Conservation (phyloP, 139 green algal genomes). For the Penium margaritaceum region DNA sequence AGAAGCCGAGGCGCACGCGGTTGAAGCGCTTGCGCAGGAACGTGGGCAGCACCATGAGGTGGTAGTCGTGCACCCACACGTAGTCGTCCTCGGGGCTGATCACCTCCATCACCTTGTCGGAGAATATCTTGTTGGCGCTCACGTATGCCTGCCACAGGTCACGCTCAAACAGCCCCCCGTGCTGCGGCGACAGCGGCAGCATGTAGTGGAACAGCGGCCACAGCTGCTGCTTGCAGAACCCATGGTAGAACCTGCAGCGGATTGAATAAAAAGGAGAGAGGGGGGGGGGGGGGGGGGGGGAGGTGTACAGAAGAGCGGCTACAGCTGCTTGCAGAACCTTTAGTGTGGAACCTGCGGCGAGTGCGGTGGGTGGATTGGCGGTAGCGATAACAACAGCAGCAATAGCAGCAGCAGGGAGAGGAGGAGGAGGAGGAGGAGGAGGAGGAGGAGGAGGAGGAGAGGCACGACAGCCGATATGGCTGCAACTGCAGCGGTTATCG, state of each 20-base stretch:
- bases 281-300: background rate
- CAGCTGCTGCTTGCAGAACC: constrained; percentile 96
- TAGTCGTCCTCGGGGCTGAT: constrained; percentile 65
- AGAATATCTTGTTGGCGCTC: constrained; percentile 86
- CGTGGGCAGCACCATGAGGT: constrained; percentile 90
- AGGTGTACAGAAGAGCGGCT: no score
- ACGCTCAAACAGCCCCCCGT: constrained; percentile 68
- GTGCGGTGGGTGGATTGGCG: no score
- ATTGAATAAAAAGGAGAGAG: background rate
- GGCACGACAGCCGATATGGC: no score
- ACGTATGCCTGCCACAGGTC: constrained; percentile 91
- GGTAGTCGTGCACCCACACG: constrained; percentile 99
- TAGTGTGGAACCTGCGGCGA: no score
- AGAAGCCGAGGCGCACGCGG: constrained; percentile 50
- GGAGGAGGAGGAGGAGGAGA: no score
- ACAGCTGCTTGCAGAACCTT: no score
- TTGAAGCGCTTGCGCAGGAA: constrained; percentile 65
- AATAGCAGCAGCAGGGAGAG: no score
- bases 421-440: constrained; percentile 9
- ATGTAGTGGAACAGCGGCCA: constrained; percentile 98
- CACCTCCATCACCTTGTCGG: constrained; percentile 55
- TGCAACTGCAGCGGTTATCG: no score
- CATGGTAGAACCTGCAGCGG: constrained; percentile 67
- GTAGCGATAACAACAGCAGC: no score
- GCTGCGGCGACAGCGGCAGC: constrained; percentile 70